phyloP scores from a whole-genome alignment of 1,284 basidiomycete genomes.

The Neonothopanus nambi region DNA sequence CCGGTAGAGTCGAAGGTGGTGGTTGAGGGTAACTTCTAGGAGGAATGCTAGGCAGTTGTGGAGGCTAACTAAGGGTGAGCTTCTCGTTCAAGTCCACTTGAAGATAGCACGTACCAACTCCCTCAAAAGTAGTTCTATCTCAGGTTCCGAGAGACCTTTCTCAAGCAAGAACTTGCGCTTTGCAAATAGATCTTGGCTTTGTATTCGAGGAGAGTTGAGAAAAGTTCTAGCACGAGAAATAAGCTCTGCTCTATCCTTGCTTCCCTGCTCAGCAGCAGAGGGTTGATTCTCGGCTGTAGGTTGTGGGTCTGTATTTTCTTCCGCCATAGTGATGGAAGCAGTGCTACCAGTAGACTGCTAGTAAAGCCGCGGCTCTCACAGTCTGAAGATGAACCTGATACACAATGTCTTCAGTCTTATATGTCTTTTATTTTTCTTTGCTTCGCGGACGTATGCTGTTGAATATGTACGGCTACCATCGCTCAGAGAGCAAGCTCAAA shows the following conservation, averaged over 20 bases:
- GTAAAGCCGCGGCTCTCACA: background rate
- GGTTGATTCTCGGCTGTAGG: background rate
- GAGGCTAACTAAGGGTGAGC: constrained; percentile 38
- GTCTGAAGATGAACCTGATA: background rate
- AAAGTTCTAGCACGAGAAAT: constrained; percentile 63
- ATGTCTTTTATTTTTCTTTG: background rate
- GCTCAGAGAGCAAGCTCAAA: constrained; percentile 43
- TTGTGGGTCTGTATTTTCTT: constrained; percentile 1
- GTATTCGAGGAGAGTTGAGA: constrained; percentile 63
- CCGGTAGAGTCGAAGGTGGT: constrained; percentile 68
- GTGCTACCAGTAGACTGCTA: no score
- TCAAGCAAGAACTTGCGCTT: constrained; percentile 70
- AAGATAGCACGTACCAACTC: constrained; percentile 46
- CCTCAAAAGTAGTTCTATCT: constrained; percentile 61
- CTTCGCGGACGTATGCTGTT: no score
- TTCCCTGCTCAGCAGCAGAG: background rate
- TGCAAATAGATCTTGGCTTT: constrained; percentile 51
- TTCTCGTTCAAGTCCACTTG: constrained; percentile 3
- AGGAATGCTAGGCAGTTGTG: constrained; percentile 55
- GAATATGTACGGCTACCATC: constrained; percentile 41
- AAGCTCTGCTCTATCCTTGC: constrained; percentile 45
- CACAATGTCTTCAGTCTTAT: background rate
- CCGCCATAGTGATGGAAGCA: constrained; percentile 1
- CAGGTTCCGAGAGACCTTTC: constrained; percentile 63
- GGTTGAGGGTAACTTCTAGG: constrained; percentile 73